A percentile compares a stretch with the other conserved stretches of the same genome.
Conservation (phyloP, 192 early-diverging fungal genomes). For the Spinellus fusiger region DNA sequence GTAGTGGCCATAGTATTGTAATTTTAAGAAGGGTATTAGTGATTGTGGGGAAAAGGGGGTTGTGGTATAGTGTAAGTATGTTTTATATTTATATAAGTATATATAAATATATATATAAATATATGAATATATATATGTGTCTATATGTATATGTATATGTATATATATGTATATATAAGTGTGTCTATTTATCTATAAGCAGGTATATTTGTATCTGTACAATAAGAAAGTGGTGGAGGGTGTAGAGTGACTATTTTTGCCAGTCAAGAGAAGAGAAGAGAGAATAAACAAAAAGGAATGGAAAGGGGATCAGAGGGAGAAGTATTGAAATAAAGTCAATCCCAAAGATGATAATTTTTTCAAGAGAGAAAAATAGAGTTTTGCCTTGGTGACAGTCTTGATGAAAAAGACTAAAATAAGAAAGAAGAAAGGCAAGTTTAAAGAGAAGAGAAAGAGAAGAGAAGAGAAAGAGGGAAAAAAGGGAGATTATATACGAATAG, state of each 20-base stretch:
- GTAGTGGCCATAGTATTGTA: conserved; percentile 2
- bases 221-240: background rate
- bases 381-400: background rate
- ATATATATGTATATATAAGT: background rate
- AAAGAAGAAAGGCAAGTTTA: background rate
- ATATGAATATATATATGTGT: background rate
- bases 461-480: background rate
- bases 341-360: background rate
- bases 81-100: too few relatives aligned
- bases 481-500: background rate
- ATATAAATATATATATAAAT: background rate
- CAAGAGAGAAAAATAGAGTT: background rate
- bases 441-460: conserved; percentile 7
- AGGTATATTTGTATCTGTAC: background rate
- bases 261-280: background rate
- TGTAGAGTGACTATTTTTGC: background rate
- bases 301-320: background rate
- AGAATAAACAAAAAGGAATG: background rate
- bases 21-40: too few relatives aligned
- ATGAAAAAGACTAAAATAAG: conserved; percentile 10
- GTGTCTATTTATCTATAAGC: background rate
- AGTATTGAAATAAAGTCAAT: background rate
- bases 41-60: too few relatives aligned
- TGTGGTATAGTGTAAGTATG: too few relatives aligned
- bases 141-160: background rate